phyloP scores from a whole-genome alignment of 2,329 filamentous ascomycete species.

The Xylariaceae sp. region DNA sequence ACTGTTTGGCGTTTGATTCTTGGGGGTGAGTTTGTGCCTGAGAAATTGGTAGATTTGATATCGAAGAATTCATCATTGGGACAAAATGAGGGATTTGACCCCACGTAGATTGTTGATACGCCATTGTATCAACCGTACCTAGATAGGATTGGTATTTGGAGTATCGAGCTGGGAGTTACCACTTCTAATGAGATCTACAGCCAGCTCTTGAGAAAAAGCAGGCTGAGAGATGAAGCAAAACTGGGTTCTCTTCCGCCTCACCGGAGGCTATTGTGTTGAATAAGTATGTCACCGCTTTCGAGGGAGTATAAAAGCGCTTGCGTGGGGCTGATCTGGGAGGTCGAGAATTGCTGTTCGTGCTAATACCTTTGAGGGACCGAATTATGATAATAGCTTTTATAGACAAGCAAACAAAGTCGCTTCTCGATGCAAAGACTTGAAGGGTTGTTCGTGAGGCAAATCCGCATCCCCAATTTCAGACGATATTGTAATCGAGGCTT shows the following conservation, averaged over 20 bases:
- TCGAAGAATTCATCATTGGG: conserved; percentile 36
- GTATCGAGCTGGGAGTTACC: background rate
- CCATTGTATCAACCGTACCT: conserved; percentile 28
- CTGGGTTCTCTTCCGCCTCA: background rate
- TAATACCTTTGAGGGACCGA: too few relatives aligned
- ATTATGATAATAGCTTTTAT: too few relatives aligned
- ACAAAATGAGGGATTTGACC: conserved; percentile 35
- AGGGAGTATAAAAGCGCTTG: background rate
- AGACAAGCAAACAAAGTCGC: too few relatives aligned
- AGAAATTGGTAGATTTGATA: conserved; percentile 32
- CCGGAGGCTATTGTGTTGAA: background rate
- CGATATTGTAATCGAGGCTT: too few relatives aligned
- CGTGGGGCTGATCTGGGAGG: background rate
- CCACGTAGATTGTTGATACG: conserved; percentile 38
- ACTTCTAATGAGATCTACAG: background rate
- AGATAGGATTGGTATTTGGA: background rate
- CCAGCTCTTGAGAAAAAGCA: background rate
- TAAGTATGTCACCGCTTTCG: background rate
- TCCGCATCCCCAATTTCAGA: too few relatives aligned
- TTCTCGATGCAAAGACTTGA: too few relatives aligned
- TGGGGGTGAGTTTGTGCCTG: conserved; percentile 34
- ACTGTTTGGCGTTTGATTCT: conserved; percentile 33
- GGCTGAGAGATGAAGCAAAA: background rate
- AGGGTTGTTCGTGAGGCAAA: too few relatives aligned
- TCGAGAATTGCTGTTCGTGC: too few relatives aligned